Conservation (phyloP, 1,139 yeast species). For the Barnettozyma hawaiiensis region DNA sequence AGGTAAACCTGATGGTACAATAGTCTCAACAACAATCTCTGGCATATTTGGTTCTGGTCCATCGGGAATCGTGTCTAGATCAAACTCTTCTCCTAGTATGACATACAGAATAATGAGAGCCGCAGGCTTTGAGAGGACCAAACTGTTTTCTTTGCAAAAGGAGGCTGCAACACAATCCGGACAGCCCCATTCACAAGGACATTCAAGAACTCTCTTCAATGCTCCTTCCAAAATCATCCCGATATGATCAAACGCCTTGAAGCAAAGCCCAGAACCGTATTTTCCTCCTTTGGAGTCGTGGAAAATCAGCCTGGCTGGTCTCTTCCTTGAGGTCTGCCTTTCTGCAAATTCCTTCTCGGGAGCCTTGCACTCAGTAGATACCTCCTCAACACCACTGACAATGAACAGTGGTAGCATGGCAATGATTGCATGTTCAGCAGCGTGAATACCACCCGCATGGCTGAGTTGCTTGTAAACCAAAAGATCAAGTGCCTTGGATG, state of each 20-base stretch:
- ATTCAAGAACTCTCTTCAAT: slow-evolving; percentile 49
- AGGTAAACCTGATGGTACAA: slow-evolving; percentile 44
- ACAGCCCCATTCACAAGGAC: slow-evolving; percentile 85
- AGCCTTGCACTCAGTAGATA: slow-evolving; percentile 91
- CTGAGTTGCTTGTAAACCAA: slow-evolving; percentile 53
- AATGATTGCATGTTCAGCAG: slow-evolving; percentile 87
- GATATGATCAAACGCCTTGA: slow-evolving; percentile 72
- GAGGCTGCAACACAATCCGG: slow-evolving; percentile 80
- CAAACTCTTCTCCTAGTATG: slow-evolving; percentile 42
- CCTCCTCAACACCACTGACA: slow-evolving; percentile 63
- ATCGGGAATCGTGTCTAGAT: slow-evolving; percentile 47
- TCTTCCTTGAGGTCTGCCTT: slow-evolving; percentile 55
- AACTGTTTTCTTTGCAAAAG: slow-evolving; percentile 71
- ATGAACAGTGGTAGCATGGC: slow-evolving; percentile 66
- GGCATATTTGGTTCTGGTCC: slow-evolving; percentile 90
- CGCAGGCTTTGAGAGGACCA: slow-evolving; percentile 84
- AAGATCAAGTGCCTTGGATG: slow-evolving; percentile 52
- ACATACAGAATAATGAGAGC: slow-evolving; percentile 65
- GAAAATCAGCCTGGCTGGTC: slow-evolving; percentile 85
- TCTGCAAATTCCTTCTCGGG: slow-evolving; percentile 91
- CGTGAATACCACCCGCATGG: slow-evolving; percentile 92
- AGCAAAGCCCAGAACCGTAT: slow-evolving; percentile 72
- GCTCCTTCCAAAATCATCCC: slow-evolving; percentile 61
- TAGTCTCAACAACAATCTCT: slow-evolving; percentile 58
- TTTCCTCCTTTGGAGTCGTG: slow-evolving; percentile 79